A percentile compares a stretch with the other conserved stretches of the same genome.
phyloP scores from a whole-genome alignment of 495 filamentous ascomycete species.

The Articulospora tetracladia region DNA sequence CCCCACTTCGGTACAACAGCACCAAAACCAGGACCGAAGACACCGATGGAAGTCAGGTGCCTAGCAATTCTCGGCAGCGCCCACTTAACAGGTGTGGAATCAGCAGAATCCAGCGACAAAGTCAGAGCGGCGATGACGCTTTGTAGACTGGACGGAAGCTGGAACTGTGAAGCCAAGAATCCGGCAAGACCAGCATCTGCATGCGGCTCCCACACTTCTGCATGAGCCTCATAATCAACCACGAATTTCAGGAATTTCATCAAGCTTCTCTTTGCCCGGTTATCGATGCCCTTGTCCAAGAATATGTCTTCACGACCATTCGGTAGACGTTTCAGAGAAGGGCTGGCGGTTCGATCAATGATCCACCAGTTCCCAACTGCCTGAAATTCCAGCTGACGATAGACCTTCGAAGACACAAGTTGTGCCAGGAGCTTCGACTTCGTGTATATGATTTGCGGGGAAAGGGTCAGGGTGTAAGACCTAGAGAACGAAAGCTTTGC shows the following conservation, averaged over 20 bases:
- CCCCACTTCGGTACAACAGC: conserved; percentile 89
- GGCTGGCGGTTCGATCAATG: conserved; percentile 36
- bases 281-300: conserved; percentile 63
- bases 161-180: conserved; percentile 69
- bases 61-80: conserved; percentile 68
- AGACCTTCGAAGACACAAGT: conserved; percentile 82
- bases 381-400: conserved; percentile 86
- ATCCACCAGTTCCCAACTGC: conserved; percentile 95
- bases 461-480: conserved; percentile 77
- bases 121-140: conserved; percentile 75
- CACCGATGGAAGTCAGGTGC: conserved; percentile 81
- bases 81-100: conserved; percentile 56
- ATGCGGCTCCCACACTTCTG: conserved; percentile 43
- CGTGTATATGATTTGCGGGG: conserved; percentile 84
- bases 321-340: conserved; percentile 62
- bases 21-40: conserved; percentile 83
- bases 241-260: conserved; percentile 89
- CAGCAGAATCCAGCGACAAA: conserved; percentile 56
- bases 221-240: conserved; percentile 53
- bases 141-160: conserved; percentile 65
- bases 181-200: conserved; percentile 50
- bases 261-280: conserved; percentile 71
- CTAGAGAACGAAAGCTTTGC: conserved; percentile 58
- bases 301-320: conserved; percentile 87
- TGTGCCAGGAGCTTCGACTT: conserved; percentile 69